These are phyloP conservation scores for cucumber (Cucumis sativus) DNA, from an alignment of 306 rosid species.

Conservation along the genomic window Cucumber_9930_V3 NC_026655.2:31969001-31969500, in stretches of 20 bases:
- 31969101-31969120: background rate
- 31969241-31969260: background rate
- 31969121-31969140: background rate
- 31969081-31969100: background rate
- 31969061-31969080: background rate
- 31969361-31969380: background rate
- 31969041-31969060: background rate
- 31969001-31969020: background rate
- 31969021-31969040: slow-evolving; percentile 13
- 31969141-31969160: background rate
- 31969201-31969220: background rate
- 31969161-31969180: background rate
- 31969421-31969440: background rate
- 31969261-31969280: background rate
- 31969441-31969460: background rate
- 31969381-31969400: too few relatives aligned
- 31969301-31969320: background rate
- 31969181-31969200: background rate
- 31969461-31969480: background rate
- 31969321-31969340: background rate
- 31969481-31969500: background rate
- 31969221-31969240: background rate
- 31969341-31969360: background rate
- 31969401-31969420: background rate
- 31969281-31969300: background rate